Percentiles rank a stretch among this genome's conserved stretches.
Evolutionary conservation across 768 basidiomycete species (phyloP).

Genomic region (Suillus variegatus): DNA sequence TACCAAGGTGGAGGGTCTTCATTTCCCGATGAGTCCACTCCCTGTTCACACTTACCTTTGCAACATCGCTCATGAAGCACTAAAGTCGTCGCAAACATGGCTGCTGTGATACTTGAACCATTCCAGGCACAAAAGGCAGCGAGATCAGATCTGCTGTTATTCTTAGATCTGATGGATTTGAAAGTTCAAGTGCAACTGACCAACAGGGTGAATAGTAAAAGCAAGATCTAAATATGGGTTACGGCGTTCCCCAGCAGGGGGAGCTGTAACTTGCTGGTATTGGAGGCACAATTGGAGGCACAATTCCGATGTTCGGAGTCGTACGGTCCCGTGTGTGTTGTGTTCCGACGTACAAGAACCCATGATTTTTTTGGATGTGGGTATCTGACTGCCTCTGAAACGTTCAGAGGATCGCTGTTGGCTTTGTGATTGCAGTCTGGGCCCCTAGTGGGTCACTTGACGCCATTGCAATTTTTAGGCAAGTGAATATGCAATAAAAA

Average conservation of each 20-base stretch:
- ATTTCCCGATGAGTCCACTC: not conserved
- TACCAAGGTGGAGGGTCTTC: not conserved
- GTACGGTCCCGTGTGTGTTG: slow-evolving; percentile 4
- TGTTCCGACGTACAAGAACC: not conserved
- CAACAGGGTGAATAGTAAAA: not conserved
- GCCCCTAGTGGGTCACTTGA: too few relatives aligned
- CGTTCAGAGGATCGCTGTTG: too few relatives aligned
- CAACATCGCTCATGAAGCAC: not conserved
- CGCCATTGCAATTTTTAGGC: too few relatives aligned
- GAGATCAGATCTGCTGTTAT: not conserved
- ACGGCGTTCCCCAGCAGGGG: not conserved
- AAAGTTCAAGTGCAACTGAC: not conserved
- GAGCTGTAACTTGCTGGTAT: not conserved
- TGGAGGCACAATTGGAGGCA: too few relatives aligned
- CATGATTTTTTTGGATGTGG: too few relatives aligned
- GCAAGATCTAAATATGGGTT: not conserved
- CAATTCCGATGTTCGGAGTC: slow-evolving; percentile 11
- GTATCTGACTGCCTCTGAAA: too few relatives aligned
- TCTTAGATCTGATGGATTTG: not conserved
- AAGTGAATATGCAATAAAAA: too few relatives aligned
- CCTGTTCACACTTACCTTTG: not conserved
- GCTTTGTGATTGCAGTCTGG: too few relatives aligned
- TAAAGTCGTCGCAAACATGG: not conserved
- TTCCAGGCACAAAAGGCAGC: not conserved
- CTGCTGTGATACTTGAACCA: not conserved